phyloP scores from a whole-genome alignment of 495 filamentous ascomycete genomes.

The Aspergillus cavernicola region DNA sequence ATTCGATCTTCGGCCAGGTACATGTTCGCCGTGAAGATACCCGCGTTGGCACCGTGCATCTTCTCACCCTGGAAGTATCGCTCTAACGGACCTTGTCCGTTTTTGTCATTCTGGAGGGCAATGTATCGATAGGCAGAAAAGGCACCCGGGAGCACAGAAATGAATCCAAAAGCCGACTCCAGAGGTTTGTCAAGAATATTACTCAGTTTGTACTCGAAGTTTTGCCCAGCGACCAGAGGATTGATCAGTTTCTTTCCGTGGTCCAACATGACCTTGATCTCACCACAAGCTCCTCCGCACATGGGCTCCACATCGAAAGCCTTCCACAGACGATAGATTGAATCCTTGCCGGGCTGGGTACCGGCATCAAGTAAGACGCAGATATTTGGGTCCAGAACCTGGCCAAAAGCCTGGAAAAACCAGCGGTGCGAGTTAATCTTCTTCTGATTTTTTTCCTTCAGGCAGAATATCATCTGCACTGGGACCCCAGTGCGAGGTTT shows the following conservation, averaged over 20 bases:
- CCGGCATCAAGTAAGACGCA: constrained; percentile 96
- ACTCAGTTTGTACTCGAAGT: constrained; percentile 99
- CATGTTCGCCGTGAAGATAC: constrained; percentile 99
- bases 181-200: constrained; percentile 99
- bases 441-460: constrained; percentile 99
- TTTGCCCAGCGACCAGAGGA: constrained; percentile 92
- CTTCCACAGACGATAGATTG: constrained; percentile 97
- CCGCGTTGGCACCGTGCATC: constrained; percentile 92
- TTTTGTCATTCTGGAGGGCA: constrained; percentile 94
- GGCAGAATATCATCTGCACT: constrained; percentile 95
- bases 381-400: constrained; percentile 89
- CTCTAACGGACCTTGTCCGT: constrained; percentile 85
- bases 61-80: constrained; percentile 98
- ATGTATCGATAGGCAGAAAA: constrained; percentile 96
- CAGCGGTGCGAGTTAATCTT: constrained; percentile 99
- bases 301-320: constrained; percentile 96
- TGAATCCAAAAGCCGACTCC: constrained; percentile 97
- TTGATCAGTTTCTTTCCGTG: constrained; percentile 88
- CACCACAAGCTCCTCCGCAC: constrained; percentile 95
- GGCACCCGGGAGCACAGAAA: constrained; percentile 92
- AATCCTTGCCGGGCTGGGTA: constrained; percentile 87
- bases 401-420: constrained; percentile 98
- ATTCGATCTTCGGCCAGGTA: constrained; percentile 99
- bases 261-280: constrained; percentile 99
- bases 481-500: constrained; percentile 71